Base-by-base conservation (phyloP, 768 basidiomycete genomes). In the Suillus subalutaceus region DNA sequence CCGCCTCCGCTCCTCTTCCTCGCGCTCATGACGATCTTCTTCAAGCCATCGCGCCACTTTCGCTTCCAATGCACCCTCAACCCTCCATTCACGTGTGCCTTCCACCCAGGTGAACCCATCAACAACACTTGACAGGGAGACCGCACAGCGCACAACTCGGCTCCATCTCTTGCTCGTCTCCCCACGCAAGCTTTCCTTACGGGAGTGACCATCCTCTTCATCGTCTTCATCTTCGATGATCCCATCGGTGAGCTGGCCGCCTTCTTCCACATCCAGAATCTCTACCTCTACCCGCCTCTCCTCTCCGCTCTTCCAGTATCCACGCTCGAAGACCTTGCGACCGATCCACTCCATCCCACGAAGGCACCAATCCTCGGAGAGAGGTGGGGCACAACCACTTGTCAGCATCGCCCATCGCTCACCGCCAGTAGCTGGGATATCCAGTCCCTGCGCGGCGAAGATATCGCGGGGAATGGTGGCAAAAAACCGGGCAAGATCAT, bases 291-390 rank as follows among this genome's bases (percentile, higher is more conserved):
- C 72, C 48, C 80, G 79, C 57, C 84, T 82, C 65, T 89, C 89
- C 62, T 90, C 90, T 40, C 85, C 86, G n/a, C 82, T 81, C 73
- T 91, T 93, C 97, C 97, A 99, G 75, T 90, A 99, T 0, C 96
- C 97, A 48, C 93, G 88, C 75, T 97, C 95, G 74, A 91, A 99
- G 18, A 98, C 89, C 67, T 88, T 87, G 66, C 94, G 84, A 7
- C 93, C 91, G 4, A 94, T 90, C 97, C 97, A 99, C 71, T 96
- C 96, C 90, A 96, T 94, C 1, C 97, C 97, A 40, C 97, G 86
- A 70, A 98, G 75, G 72, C 92, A 93, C 95, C 96, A 98, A 72
- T 99, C 97, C 77, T 99, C 97, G 0, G 92, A 85, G 2, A 99
- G 80, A 0, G 93, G 89, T 0, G 89, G 89, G 26, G 85, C 79